Conservation (phyloP, 176 grass and related monocot species). For the Carex parvula region DNA sequence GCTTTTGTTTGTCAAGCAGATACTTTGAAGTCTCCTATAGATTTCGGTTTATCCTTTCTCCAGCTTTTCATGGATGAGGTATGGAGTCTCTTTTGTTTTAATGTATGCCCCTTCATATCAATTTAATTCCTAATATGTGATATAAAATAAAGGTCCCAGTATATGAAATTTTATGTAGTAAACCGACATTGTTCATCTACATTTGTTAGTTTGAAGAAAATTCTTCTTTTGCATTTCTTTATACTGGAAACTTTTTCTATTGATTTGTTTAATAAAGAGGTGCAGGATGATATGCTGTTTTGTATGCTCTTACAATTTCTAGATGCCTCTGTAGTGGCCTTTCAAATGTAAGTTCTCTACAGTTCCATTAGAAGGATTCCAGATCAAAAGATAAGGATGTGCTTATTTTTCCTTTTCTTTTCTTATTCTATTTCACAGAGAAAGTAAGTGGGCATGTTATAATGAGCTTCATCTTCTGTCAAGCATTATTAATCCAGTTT, state of each 20-base stretch:
- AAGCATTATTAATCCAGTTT: conserved; percentile 72
- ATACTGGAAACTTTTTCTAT: conserved; percentile 5
- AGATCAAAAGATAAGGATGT: neutral
- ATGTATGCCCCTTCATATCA: conserved; percentile 6
- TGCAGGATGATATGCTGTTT: conserved; percentile 90
- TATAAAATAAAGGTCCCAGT: neutral
- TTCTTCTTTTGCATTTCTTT: conserved; percentile 17
- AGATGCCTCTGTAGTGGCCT: conserved; percentile 49
- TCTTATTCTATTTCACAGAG: neutral
- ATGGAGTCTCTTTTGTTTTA: conserved; percentile 23
- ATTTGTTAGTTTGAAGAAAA: conserved; percentile 21
- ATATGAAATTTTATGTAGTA: neutral
- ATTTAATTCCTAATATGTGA: neutral
- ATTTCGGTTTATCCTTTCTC: conserved; percentile 65
- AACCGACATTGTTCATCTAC: neutral
- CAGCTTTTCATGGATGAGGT: conserved; percentile 90
- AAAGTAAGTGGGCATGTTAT: neutral
- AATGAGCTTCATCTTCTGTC: conserved; percentile 42
- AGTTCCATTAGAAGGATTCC: conserved; percentile 18
- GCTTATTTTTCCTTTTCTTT: neutral
- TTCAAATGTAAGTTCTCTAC: conserved; percentile 48
- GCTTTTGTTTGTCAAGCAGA: conserved; percentile 40
- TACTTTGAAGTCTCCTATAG: conserved; percentile 44
- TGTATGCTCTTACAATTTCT: conserved; percentile 66
- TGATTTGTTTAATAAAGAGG: conserved; percentile 18